Evolutionary conservation across 2,329 filamentous ascomycete species (phyloP).

Genomic region (Colletotrichum sp.): DNA sequence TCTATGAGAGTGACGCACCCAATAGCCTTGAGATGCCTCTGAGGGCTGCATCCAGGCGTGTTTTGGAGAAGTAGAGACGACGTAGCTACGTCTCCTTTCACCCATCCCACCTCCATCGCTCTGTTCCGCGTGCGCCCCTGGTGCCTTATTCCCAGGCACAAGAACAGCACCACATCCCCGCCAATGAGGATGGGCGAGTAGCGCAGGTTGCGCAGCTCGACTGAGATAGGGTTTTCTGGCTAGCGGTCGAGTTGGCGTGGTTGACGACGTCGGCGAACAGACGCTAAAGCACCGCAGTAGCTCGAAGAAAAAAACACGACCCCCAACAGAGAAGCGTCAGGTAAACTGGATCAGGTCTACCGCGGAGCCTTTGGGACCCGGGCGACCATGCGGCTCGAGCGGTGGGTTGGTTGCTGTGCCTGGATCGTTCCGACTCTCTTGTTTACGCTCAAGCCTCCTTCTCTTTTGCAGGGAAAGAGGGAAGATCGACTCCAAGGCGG

Average conservation of each 20-base stretch:
- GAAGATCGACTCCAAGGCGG: neutral
- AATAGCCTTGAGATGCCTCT: neutral
- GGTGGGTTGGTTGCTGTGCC: neutral
- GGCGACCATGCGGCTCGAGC: constrained; percentile 14
- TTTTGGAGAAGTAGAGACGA: neutral
- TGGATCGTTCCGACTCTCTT: neutral
- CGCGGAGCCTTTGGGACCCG: neutral
- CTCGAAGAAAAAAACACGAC: neutral
- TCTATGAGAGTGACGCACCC: neutral
- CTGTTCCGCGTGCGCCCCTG: neutral
- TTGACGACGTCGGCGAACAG: constrained; percentile 14
- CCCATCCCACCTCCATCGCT: neutral
- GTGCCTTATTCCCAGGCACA: neutral
- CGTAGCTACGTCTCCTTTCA: neutral
- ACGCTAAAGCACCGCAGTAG: constrained; percentile 1
- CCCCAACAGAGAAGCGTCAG: neutral
- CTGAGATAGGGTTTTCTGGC: neutral
- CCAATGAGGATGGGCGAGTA: neutral
- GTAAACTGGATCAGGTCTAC: neutral
- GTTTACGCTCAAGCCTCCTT: neutral
- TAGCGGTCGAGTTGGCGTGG: constrained; percentile 2
- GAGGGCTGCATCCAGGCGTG: neutral
- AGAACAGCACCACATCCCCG: neutral
- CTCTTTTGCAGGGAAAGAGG: neutral
- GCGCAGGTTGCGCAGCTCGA: neutral